A percentile compares a stretch with the other conserved stretches of the same genome.
Evolutionary conservation across 306 rosid genomes (phyloP).

Genomic region (cucumber (Cucumis sativus)): Cucumber_9930_V3 NC_026657.2:7441001-7441500

Average conservation of each 20-base stretch:
- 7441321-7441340: constrained; percentile 11
- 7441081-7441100: constrained; percentile 1
- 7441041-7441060: constrained; percentile 17
- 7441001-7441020: constrained; percentile 27
- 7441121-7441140: background rate
- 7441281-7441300: constrained; percentile 10
- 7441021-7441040: constrained; percentile 28
- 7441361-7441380: constrained; percentile 8
- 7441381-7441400: background rate
- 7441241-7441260: constrained; percentile 13
- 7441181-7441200: background rate
- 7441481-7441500: background rate
- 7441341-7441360: constrained; percentile 9
- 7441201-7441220: constrained; percentile 1
- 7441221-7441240: constrained; percentile 1
- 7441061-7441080: background rate
- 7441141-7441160: background rate
- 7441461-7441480: background rate
- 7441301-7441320: constrained; percentile 16
- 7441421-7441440: background rate
- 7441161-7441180: background rate
- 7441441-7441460: background rate
- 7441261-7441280: constrained; percentile 7
- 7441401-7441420: background rate
- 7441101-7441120: constrained; percentile 9